Conservation (phyloP, 192 early-diverging fungal species). For the Backusella australiensis region DNA sequence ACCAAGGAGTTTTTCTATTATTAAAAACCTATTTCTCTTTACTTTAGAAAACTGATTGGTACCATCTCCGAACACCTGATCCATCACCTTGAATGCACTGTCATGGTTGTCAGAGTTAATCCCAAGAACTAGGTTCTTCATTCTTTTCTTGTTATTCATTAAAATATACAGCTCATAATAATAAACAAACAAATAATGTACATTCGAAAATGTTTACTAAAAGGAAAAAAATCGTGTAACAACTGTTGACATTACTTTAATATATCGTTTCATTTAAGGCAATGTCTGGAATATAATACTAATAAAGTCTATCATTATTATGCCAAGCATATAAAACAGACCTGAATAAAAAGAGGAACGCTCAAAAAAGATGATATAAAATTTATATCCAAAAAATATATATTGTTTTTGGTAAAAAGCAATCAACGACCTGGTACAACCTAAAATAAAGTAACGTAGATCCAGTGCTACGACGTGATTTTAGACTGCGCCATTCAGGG, state of each 20-base stretch:
- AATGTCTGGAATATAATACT: neutral
- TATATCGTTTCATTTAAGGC: neutral
- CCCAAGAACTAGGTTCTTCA: neutral
- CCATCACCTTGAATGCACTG: slow-evolving; percentile 1
- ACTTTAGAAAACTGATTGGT: neutral
- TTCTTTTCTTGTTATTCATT: neutral
- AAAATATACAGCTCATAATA: neutral
- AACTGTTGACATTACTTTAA: neutral
- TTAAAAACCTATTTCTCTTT: neutral
- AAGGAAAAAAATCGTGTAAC: neutral
- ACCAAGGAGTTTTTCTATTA: neutral
- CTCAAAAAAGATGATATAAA: neutral
- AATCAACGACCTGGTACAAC: neutral
- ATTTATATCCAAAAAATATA: neutral
- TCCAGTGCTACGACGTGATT: neutral
- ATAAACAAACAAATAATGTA: neutral
- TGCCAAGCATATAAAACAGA: neutral
- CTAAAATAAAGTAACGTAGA: neutral
- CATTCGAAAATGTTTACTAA: too few relatives aligned
- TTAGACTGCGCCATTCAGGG: neutral
- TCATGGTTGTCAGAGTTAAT: slow-evolving; percentile 1
- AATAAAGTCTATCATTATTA: neutral
- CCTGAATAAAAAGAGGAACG: neutral
- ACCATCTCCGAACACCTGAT: slow-evolving; percentile 1
- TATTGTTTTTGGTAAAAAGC: neutral